Evolutionary conservation across 169 alveolate genomes (phyloP), one percentile per base, ranked within the genome.

Genomic region (Toxoplasma gondii): DNA sequence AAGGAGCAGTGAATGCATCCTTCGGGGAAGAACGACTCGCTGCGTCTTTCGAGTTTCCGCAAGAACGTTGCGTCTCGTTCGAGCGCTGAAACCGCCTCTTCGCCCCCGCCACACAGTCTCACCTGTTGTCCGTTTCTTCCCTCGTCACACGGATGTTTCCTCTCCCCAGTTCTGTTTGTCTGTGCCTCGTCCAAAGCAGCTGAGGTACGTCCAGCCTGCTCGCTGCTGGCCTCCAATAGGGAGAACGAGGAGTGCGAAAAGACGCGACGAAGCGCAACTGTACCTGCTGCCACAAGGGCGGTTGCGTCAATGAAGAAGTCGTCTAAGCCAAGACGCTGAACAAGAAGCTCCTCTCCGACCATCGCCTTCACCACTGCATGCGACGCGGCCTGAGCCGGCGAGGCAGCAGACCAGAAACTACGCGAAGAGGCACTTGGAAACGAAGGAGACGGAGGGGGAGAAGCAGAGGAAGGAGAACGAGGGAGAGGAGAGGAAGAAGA

Each of bases 241-340:
- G 58, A 4, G 58, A 12, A 49, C 22, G 12, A 4, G 58, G 22
- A 4, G 58, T 12, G 58, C 58, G 12, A 12, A 16, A 31, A 16
- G 74, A 64, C 34, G 90, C 64, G 67, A 5, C 67, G 84, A 22
- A 88, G 93, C 27, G 84, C 69, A 31, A 24, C 58, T 4, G 84
- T 84, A 4, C 44, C 93, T 7, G 84, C 93, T 12, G 38, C n/a
- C 10, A 38, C 44, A 84, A 54, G 67, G 1, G 70, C 67, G 17
- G 88, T 41, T 27, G 82, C 44, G 39, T 92, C 95, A 19, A 83
- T 31, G 44, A 92, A 92, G 43, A 82, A 64, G 54, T 92, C 95
- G 36, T 92, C 95, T 16, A 92, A 49, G 9, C 95, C 95, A 34
- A 87, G 87, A 31, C 95, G 86, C 78, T 83, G 53, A 45, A 92